Conservation (phyloP, 1,139 yeast species). For the Pichia sp. region DNA sequence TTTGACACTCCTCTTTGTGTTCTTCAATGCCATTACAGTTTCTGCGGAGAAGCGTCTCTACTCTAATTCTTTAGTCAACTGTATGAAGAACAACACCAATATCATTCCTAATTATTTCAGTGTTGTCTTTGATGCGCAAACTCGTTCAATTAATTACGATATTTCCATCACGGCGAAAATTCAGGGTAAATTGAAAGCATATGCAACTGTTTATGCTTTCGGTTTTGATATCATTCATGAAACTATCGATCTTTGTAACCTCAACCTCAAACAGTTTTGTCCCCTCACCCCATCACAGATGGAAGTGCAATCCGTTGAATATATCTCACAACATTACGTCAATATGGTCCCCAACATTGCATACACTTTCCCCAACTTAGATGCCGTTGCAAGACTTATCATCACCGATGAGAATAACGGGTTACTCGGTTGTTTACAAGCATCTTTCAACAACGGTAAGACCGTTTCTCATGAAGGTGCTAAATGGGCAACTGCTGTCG, state of each 20-base stretch:
- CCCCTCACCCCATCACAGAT: conserved; percentile 67
- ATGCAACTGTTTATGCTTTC: conserved; percentile 63
- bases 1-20: too few species aligned
- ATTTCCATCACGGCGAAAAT: conserved; percentile 58
- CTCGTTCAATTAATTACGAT: conserved; percentile 50
- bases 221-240: conserved; percentile 58
- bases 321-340: conserved; percentile 40
- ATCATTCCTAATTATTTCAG: conserved; percentile 59
- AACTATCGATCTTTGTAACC: conserved; percentile 46
- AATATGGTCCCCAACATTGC: conserved; percentile 63
- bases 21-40: too few species aligned
- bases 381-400: conserved; percentile 60
- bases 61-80: conserved; percentile 66
- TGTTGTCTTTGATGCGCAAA: conserved; percentile 63
- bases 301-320: conserved; percentile 59
- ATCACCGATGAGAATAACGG: conserved; percentile 32
- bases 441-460: conserved; percentile 62
- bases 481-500: conserved; percentile 77
- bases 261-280: conserved; percentile 76
- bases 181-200: conserved; percentile 49
- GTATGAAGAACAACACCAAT: conserved; percentile 57
- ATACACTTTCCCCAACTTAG: conserved; percentile 69
- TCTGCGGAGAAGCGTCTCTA: conserved; percentile 28
- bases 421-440: conserved; percentile 60
- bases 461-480: conserved; percentile 71